A percentile compares a stretch with the other conserved stretches of the same genome.
phyloP scores from a whole-genome alignment of 345 rosid genomes.

The Eucalyptus viminalis region DNA sequence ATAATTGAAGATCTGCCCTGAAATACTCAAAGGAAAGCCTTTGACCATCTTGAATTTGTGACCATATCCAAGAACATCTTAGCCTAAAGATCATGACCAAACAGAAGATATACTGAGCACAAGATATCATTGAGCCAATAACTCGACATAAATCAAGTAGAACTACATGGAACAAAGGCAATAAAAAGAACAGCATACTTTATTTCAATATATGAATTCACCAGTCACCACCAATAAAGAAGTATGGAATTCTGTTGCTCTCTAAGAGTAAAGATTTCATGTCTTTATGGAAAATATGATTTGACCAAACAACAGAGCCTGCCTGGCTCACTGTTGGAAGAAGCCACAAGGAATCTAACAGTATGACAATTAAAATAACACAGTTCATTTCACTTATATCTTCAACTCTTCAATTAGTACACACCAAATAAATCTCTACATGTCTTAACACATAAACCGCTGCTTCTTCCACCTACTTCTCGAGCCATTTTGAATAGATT shows the following conservation, averaged over 20 bases:
- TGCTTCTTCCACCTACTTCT: background rate
- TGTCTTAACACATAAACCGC: background rate
- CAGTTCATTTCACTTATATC: background rate
- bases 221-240: background rate
- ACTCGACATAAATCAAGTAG: background rate
- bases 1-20: background rate
- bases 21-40: background rate
- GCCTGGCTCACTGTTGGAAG: background rate
- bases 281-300: background rate
- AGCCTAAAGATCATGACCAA: background rate
- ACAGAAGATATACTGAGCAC: background rate
- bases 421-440: background rate
- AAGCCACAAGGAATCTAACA: background rate
- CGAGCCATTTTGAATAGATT: background rate
- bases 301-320: background rate
- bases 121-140: background rate
- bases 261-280: background rate
- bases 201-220: background rate
- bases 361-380: background rate
- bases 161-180: background rate
- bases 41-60: background rate
- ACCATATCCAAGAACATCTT: background rate
- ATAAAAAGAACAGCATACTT: background rate
- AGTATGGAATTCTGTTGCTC: background rate
- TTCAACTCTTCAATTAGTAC: background rate